A percentile compares a stretch with the other conserved stretches of the same genome.
phyloP scores from a whole-genome alignment of 176 grass and related monocot species.

The Zizania latifolia region DNA sequence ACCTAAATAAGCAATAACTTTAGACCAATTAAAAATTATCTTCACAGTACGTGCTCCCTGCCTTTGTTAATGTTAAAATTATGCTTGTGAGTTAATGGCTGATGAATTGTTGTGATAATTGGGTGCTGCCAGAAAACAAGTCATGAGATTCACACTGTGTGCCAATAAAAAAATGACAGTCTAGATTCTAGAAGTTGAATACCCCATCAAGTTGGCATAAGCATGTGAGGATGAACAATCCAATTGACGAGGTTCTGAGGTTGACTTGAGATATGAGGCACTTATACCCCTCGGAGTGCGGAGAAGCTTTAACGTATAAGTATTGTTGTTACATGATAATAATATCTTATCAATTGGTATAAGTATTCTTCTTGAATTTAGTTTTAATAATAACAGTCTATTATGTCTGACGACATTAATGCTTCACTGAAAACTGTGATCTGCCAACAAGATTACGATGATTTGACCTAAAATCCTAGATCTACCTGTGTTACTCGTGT shows the following conservation, averaged over 20 bases:
- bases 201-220: constrained; percentile 4
- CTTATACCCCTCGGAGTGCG: constrained; percentile 18
- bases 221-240: constrained; percentile 27
- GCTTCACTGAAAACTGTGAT: too few relatives aligned
- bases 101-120: constrained; percentile 15
- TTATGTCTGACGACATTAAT: too few relatives aligned
- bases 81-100: constrained; percentile 25
- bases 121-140: constrained; percentile 13
- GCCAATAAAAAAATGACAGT: neutral
- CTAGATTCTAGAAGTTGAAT: constrained; percentile 7
- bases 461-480: too few relatives aligned
- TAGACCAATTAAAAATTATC: neutral
- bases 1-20: constrained; percentile 8
- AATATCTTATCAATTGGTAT: too few relatives aligned
- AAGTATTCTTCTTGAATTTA: too few relatives aligned
- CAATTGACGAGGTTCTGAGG: constrained; percentile 34
- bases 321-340: too few relatives aligned
- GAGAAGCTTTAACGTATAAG: too few relatives aligned
- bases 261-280: constrained; percentile 20
- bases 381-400: too few relatives aligned
- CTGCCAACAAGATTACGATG: too few relatives aligned
- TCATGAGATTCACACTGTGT: neutral
- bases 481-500: too few relatives aligned
- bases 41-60: neutral
- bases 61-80: constrained; percentile 53